Evolutionary conservation across 805 yeast genomes (phyloP), one percentile per base, ranked within the genome.

Genomic region (Tetrapisispora namnaoensis): DNA sequence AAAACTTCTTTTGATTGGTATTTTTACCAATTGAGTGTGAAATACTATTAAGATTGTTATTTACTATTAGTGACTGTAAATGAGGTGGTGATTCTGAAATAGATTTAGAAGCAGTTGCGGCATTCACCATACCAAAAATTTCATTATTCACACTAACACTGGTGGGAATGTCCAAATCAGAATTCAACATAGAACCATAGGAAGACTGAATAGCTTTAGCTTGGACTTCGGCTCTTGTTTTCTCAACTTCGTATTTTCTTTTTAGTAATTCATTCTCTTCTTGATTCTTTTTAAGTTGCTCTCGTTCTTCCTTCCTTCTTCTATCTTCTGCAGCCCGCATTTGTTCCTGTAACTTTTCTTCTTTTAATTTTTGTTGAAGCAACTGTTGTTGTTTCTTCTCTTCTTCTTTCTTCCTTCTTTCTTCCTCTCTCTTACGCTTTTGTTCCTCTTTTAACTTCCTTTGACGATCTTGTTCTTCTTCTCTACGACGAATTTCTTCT

Each of bases 401-500:
- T 47, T 56, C 59, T 56, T 61, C 67, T 56, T 51, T 62, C 52
- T 54, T 55, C 56, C 55, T 67, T 61, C 51, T 60, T 62, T 75
- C 70, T 47, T 65, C 70, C 49, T 65, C 70, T 48, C 63, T 62
- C 55, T 63, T 65, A 39, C 66, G 65, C 56, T 64, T 70, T 63
- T 53, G 65, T 63, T 76, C 71, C 48, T 67, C 71, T 50, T 59
- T 65, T 44, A 59, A 52, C 54, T 65, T 66, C 41, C 68, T 60
- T 55, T 68, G 68, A 44, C 62, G 60, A 45, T 67, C 69, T 54
- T 68, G 72, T 45, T 59, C 65, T 63, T 75, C 61, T 62, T 66
- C 65, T 62, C 73, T 49, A 54, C 67, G 65, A 61, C 73, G 63
- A 54, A 69, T 69, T 46, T 73, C 68, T 53, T 69, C 72, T 43